Evolutionary conservation across 306 rosid species (phyloP).

Genomic region (Sophora flavescens): DNA sequence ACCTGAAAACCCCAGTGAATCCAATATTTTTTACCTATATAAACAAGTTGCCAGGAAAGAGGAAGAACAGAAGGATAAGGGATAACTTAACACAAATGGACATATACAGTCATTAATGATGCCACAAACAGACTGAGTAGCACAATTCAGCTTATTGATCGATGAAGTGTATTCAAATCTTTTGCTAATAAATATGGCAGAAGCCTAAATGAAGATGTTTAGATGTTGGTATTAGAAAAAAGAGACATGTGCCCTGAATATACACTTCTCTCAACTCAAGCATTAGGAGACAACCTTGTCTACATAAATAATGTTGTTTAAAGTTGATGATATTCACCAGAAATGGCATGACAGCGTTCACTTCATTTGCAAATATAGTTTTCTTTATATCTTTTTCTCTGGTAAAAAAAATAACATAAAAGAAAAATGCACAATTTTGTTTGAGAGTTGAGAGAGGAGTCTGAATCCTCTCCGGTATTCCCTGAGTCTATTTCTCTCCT

Average conservation of each 20-base stretch:
- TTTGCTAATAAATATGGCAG: slow-evolving; percentile 28
- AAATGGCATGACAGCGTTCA: background rate
- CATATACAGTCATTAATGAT: slow-evolving; percentile 33
- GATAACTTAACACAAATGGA: slow-evolving; percentile 36
- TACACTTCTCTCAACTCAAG: slow-evolving; percentile 19
- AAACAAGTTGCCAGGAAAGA: slow-evolving; percentile 56
- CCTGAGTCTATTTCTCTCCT: no score
- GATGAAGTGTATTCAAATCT: slow-evolving; percentile 29
- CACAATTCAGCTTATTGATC: slow-evolving; percentile 14
- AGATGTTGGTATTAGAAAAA: slow-evolving; percentile 10
- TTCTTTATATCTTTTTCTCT: background rate
- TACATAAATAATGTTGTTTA: background rate
- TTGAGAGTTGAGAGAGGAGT: no score
- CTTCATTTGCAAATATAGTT: slow-evolving; percentile 7
- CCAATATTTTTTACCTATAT: slow-evolving; percentile 93
- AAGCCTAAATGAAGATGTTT: slow-evolving; percentile 26
- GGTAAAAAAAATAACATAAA: background rate
- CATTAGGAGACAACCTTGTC: slow-evolving; percentile 10
- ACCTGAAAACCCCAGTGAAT: slow-evolving; percentile 99
- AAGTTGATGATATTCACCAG: slow-evolving; percentile 2
- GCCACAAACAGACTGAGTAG: slow-evolving; percentile 29
- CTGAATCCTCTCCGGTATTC: no score
- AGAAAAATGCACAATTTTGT: background rate
- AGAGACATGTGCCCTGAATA: background rate
- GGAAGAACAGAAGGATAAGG: slow-evolving; percentile 45